These are phyloP conservation scores for Diaporthe eres DNA, from an alignment of 2,329 filamentous ascomycete genomes.

Conservation along the genomic window DNA sequence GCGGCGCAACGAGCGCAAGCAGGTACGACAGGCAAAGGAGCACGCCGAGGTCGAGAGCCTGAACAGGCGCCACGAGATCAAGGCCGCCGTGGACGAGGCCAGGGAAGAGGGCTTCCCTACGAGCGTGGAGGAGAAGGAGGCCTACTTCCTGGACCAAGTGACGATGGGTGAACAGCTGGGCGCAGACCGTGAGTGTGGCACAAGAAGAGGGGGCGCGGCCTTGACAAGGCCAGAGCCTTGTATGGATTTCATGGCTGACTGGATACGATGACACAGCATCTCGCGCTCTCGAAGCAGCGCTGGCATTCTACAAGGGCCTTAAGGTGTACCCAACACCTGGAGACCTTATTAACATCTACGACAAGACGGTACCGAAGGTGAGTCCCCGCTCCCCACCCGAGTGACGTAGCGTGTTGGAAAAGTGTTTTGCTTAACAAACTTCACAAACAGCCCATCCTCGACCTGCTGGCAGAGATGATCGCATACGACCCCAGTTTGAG, in stretches of 20 bases:
- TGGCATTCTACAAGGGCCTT: conserved; percentile 97
- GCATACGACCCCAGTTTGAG: conserved; percentile 85
- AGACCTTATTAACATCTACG: conserved; percentile 96
- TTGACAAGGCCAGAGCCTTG: conserved; percentile 19
- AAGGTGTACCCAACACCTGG: conserved; percentile 97
- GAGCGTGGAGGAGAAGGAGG: conserved; percentile 92
- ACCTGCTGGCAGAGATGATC: conserved; percentile 98
- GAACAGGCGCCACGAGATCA: conserved; percentile 81
- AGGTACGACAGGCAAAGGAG: conserved; percentile 80
- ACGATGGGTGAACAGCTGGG: conserved; percentile 88
- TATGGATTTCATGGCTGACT: conserved; percentile 9
- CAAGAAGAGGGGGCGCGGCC: conserved; percentile 1
- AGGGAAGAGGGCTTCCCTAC: conserved; percentile 93
- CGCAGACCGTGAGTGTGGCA: conserved; percentile 77
- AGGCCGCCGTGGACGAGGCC: conserved; percentile 81
- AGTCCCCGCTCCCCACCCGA: not conserved
- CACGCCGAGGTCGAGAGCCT: conserved; percentile 75
- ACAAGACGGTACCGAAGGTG: conserved; percentile 98
- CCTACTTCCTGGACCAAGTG: conserved; percentile 97
- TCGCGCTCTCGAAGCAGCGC: conserved; percentile 83
- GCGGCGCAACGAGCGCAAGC: conserved; percentile 82
- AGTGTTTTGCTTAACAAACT: conserved; percentile 41
- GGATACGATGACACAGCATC: conserved; percentile 63
- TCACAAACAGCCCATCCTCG: conserved; percentile 80
- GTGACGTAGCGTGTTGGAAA: conserved; percentile 29